A percentile compares a stretch with the other conserved stretches of the same genome.
Conservation (phyloP, 257 asterid species). For the Rauvolfia tetraphylla region DNA sequence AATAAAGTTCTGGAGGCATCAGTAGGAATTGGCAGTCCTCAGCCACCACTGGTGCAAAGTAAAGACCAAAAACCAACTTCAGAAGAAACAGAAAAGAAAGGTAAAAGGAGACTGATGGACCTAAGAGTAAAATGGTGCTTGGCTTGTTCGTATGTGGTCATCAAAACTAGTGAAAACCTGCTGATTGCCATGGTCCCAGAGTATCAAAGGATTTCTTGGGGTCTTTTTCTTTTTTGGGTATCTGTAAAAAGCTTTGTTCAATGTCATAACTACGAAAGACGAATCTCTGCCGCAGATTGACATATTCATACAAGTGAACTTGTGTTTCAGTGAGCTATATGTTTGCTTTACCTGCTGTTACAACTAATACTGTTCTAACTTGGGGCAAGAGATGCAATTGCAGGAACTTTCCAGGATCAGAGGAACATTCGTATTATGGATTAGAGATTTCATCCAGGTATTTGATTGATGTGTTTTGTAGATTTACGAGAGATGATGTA, state of each 20-base stretch:
- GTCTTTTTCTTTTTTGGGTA: background rate
- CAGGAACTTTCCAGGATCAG: background rate
- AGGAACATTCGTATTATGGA: conserved; percentile 4
- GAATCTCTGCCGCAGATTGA: background rate
- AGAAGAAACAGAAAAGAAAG: conserved; percentile 33
- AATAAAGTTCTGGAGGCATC: conserved; percentile 55
- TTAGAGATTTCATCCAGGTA: background rate
- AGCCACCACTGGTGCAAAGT: conserved; percentile 50
- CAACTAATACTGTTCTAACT: background rate
- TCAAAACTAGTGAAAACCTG: conserved; percentile 50
- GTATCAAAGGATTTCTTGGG: background rate
- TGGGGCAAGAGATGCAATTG: background rate
- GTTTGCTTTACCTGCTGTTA: background rate
- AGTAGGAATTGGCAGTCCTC: conserved; percentile 41
- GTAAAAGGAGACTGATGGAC: conserved; percentile 53
- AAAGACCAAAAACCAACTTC: conserved; percentile 12
- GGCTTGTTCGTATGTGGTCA: conserved; percentile 55
- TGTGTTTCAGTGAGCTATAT: background rate
- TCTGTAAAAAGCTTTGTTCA: background rate
- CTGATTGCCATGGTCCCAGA: conserved; percentile 20
- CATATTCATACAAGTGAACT: background rate
- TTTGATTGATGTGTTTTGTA: background rate
- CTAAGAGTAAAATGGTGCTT: conserved; percentile 43
- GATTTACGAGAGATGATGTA: background rate
- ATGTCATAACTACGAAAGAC: background rate